Evolutionary conservation across 1,284 basidiomycete genomes (phyloP), one percentile per base, ranked within the genome.

Genomic region (Agroathelia rolfsii): DNA sequence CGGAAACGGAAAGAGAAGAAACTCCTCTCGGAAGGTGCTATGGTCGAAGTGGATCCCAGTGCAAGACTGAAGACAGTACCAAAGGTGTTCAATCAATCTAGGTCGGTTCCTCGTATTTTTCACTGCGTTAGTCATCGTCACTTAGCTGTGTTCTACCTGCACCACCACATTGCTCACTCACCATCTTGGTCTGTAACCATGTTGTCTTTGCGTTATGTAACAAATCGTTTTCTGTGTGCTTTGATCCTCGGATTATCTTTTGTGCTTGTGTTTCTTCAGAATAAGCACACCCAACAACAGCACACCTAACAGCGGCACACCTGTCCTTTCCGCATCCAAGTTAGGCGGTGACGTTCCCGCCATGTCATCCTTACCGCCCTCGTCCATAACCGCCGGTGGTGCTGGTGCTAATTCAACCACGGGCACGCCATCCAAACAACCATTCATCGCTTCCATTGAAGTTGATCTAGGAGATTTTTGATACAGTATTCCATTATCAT

Each of bases 401-500:
- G 28, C 28, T 24, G 34, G 21, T 14, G 23, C 32, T 27, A 44
- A 43, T 20, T 35, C 35, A 10, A 34, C 41, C 19, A 55, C 49
- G 13, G 48, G 49, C 32, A 68, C 68, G 49, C 63, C 66, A 29
- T 64, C 78, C 32, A 71, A 76, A 48, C 60, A 68, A 6, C 59
- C 66, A 12, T 51, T 83, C 25, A 65, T 82, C 42, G 71, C 79
- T 35, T 65, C 64, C 15, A 68, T 85, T 43, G 81, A 85, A 42
- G 66, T 85, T 39, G 81, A 85, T 51, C 60, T 85, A 22, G 82
- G 81, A 27, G 81, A 85, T 53, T 85, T 85, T 54, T 85, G 60
- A 53, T 43, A 24, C 41, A 35, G 28, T 27, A 24, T 36, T 32
- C 11, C 40, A 21, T 25, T 12, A 28, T 16, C 33, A 3, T 31